Evolutionary conservation across 208 protist species (phyloP).

Genomic region (Trypanosoma boissoni): DNA sequence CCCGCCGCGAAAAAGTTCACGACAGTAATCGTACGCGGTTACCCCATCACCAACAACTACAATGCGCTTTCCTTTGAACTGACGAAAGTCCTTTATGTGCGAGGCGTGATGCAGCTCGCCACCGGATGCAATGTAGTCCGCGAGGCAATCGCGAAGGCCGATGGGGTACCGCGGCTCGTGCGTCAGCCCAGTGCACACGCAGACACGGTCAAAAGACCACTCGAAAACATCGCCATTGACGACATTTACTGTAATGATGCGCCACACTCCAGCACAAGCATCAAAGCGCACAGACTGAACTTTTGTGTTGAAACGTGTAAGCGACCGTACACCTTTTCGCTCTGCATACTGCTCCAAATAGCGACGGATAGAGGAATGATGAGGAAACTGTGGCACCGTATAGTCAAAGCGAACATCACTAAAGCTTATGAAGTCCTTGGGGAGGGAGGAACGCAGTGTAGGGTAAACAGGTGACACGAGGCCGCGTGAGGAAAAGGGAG

Average conservation of each 20-base stretch:
- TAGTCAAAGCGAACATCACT: conserved; percentile 82
- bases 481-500: conserved; percentile 66
- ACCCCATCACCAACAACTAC: conserved; percentile 83
- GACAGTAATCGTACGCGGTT: conserved; percentile 77
- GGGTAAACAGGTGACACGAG: conserved; percentile 76
- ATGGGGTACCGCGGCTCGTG: conserved; percentile 73
- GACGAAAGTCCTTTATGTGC: conserved; percentile 85
- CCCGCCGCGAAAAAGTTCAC: conserved; percentile 59
- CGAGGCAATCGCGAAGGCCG: conserved; percentile 37
- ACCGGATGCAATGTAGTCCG: conserved; percentile 40
- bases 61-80: conserved; percentile 63
- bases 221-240: conserved; percentile 85
- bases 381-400: conserved; percentile 79
- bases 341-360: conserved; percentile 76
- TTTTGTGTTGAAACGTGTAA: conserved; percentile 89
- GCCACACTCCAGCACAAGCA: conserved; percentile 42
- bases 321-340: conserved; percentile 53
- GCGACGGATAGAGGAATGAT: conserved; percentile 74
- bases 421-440: conserved; percentile 87
- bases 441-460: conserved; percentile 76
- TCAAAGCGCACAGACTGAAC: conserved; percentile 77
- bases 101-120: conserved; percentile 82
- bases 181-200: conserved; percentile 83
- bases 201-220: conserved; percentile 84
- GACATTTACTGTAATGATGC: conserved; percentile 86